A percentile compares a stretch with the other conserved stretches of the same genome.
Evolutionary conservation across 257 asterid species (phyloP).

Genomic region (Salvia miltiorrhiza): DNA sequence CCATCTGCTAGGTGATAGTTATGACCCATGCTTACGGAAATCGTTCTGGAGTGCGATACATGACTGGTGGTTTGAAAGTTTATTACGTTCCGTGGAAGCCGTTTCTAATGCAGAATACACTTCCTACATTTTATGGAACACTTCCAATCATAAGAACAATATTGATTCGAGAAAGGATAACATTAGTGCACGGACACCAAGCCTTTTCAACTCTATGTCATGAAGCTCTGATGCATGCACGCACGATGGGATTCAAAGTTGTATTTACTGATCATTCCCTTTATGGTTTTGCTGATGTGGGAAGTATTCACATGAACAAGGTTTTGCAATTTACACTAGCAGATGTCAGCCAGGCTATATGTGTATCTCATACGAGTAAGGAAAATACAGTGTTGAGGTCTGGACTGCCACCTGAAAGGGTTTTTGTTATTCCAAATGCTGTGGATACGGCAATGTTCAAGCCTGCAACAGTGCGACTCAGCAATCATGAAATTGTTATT

Average conservation of each 20-base stretch:
- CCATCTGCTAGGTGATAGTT: conserved; percentile 64
- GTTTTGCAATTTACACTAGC: conserved; percentile 92
- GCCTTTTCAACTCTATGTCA: conserved; percentile 96
- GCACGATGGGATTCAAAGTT: conserved; percentile 96
- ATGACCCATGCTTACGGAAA: conserved; percentile 91
- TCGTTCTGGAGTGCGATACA: conserved; percentile 92
- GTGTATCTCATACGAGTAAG: conserved; percentile 97
- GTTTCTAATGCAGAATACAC: conserved; percentile 82
- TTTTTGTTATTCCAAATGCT: conserved; percentile 90
- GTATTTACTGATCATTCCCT: conserved; percentile 98
- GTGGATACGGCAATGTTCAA: conserved; percentile 97
- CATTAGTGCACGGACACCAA: conserved; percentile 93
- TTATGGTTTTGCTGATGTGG: conserved; percentile 93
- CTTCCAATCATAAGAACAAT: conserved; percentile 83
- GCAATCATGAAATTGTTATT: conserved; percentile 62
- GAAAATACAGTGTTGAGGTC: conserved; percentile 91
- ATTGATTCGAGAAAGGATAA: conserved; percentile 76
- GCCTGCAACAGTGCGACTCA: conserved; percentile 71
- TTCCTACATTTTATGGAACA: conserved; percentile 89
- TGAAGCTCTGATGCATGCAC: conserved; percentile 94
- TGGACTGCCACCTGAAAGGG: conserved; percentile 94
- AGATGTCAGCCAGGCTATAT: conserved; percentile 92
- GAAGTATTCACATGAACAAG: conserved; percentile 98
- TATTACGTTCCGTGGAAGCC: conserved; percentile 95
- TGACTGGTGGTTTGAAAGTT: conserved; percentile 89